phyloP scores from a whole-genome alignment of 1,284 basidiomycete genomes.

The Cryptococcus sp. region DNA sequence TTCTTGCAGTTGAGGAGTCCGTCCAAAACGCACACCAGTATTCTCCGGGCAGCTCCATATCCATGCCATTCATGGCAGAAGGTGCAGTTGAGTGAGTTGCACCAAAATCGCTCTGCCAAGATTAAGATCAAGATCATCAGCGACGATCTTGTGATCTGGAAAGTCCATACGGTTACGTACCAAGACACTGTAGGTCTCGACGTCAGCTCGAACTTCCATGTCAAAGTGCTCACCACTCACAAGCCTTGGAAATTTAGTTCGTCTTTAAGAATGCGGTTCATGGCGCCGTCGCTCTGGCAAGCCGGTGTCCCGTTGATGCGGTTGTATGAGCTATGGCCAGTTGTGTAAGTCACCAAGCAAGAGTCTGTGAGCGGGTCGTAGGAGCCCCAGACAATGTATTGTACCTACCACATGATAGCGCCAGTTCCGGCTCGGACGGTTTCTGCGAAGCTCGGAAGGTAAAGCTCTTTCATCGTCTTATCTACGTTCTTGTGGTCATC shows the following conservation, averaged over 20 bases:
- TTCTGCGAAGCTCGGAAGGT: slow-evolving; percentile 52
- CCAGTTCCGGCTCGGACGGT: slow-evolving; percentile 52
- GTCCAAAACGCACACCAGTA: slow-evolving; percentile 29
- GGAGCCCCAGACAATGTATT: slow-evolving; percentile 2
- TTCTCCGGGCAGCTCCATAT: slow-evolving; percentile 52
- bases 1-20: background rate
- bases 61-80: slow-evolving; percentile 51
- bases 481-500: slow-evolving; percentile 23
- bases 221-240: slow-evolving; percentile 40
- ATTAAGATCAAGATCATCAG: background rate
- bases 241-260: slow-evolving; percentile 60
- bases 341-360: background rate
- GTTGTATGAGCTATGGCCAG: slow-evolving; percentile 53
- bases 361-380: background rate
- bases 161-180: slow-evolving; percentile 14
- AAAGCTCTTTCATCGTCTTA: slow-evolving; percentile 50
- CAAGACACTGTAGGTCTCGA: slow-evolving; percentile 19
- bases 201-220: slow-evolving; percentile 6
- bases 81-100: slow-evolving; percentile 46
- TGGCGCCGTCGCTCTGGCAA: slow-evolving; percentile 69
- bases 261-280: slow-evolving; percentile 74
- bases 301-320: slow-evolving; percentile 72
- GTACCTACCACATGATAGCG: slow-evolving; percentile 52
- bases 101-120: slow-evolving; percentile 37
- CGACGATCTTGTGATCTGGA: too few relatives aligned